Conservation (phyloP, 2,329 filamentous ascomycete species). For the Fusarium sp. region DNA sequence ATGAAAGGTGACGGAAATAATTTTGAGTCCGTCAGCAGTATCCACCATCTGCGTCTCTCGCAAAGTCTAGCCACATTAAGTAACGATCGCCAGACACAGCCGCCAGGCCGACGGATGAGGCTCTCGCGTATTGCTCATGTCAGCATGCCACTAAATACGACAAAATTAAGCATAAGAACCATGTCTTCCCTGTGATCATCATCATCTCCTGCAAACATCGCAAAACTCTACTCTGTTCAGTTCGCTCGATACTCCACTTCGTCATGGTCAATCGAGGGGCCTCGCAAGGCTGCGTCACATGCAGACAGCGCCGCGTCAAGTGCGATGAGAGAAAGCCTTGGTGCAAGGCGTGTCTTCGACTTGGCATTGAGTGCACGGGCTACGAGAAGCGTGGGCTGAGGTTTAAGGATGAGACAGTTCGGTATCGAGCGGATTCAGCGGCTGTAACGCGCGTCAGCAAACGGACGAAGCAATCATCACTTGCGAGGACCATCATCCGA, state of each 20-base stretch:
- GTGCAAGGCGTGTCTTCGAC: slow-evolving; percentile 14
- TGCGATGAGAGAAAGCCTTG: slow-evolving; percentile 25
- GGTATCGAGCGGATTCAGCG: background rate
- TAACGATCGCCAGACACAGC: slow-evolving; percentile 7
- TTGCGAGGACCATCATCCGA: background rate
- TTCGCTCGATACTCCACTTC: no score
- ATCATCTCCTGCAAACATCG: background rate
- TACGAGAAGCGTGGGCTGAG: slow-evolving; percentile 2
- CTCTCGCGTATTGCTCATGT: background rate
- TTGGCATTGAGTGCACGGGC: slow-evolving; percentile 18
- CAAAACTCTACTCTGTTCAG: background rate
- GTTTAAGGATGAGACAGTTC: slow-evolving; percentile 17
- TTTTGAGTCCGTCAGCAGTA: background rate
- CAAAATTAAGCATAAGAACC: background rate
- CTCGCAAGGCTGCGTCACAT: slow-evolving; percentile 27
- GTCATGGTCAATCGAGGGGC: slow-evolving; percentile 29
- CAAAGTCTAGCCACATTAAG: slow-evolving; percentile 4
- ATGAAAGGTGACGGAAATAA: background rate
- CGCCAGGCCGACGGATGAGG: background rate
- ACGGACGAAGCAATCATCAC: background rate
- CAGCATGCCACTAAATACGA: background rate
- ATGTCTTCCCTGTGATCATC: no score
- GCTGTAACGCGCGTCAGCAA: background rate
- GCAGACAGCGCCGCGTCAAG: slow-evolving; percentile 18
- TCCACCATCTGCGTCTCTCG: background rate